Evolutionary conservation across 768 basidiomycete species (phyloP).

Genomic region (Amanita rubescens): DNA sequence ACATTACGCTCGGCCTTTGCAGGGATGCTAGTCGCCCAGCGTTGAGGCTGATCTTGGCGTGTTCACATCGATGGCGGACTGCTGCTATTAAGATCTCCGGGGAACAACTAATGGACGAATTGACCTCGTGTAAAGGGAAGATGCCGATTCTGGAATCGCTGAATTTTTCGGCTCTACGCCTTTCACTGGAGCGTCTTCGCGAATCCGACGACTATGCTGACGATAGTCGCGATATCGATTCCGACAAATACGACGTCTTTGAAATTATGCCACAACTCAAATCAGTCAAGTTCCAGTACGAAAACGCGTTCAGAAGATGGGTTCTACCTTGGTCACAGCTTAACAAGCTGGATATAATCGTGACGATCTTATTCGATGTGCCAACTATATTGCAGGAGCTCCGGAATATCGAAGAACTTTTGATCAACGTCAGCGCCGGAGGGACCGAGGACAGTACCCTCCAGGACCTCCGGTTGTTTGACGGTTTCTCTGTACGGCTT

Average conservation of each 20-base stretch:
- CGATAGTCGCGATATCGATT: background rate
- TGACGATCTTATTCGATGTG: background rate
- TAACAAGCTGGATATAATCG: background rate
- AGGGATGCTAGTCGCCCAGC: background rate
- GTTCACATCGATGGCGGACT: background rate
- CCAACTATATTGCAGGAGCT: background rate
- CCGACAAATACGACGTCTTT: background rate
- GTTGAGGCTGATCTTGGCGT: background rate
- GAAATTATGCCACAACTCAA: background rate
- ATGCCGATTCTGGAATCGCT: background rate
- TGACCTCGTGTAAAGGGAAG: background rate
- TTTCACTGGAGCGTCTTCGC: background rate
- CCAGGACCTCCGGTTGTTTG: background rate
- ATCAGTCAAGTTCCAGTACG: background rate
- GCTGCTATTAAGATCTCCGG: background rate
- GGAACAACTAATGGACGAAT: background rate
- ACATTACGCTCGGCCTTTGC: background rate
- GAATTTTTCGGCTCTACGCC: background rate
- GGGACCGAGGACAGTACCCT: background rate
- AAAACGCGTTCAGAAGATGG: background rate
- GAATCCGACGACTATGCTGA: background rate
- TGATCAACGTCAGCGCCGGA: background rate
- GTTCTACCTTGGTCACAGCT: too few relatives aligned
- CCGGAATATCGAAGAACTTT: background rate
- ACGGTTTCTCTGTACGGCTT: background rate